Evolutionary conservation across 2,329 filamentous ascomycete genomes (phyloP), one percentile per base, ranked within the genome.

Genomic region (Gaeumannomyces tritici): DNA sequence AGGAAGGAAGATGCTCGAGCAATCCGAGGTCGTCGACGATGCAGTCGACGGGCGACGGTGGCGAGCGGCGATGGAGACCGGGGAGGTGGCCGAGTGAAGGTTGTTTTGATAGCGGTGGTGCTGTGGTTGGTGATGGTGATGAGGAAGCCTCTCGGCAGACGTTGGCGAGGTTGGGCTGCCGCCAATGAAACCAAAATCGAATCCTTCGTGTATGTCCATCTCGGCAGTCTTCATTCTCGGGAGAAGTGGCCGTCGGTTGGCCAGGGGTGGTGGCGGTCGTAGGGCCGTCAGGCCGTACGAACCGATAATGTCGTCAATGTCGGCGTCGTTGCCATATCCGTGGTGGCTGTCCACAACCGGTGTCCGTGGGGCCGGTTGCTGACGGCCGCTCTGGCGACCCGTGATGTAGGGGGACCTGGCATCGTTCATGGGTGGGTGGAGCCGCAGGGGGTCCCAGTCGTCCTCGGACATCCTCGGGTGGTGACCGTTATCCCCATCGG

Each of bases 401-500:
- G 47, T 27, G 29, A 55, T 54, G 47, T 59, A 63, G 59, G 63
- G 60, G 61, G 57, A 66, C 63, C 60, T 35, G 51, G 59, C 62
- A 18, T 60, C 62, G 18, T 60, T 57, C 33, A 66, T 63, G n/a
- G 70, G 60, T 2, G 71, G 72, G 66, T 75, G 71, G 57, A 72
- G 67, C n/a, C 72, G 69, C 42, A 75, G 68, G 12, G 73, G 70
- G 61, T 74, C 69, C 69, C 70, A 73, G 62, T 72, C 71, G 63
- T 54, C 35, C 12, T 35, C 21, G 29, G 55, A 33, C 26, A 29
- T n/a, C 60, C 54, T 57, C 31, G 56, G n/a, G 27, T 51, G 60
- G 31, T 35, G 18, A 13, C 42, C 21, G 21, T 51, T 21, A 18
- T 51, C 42, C 24, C 42, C 21, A 13, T 51, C 42, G 42, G 42